These are phyloP conservation scores for Gossypium herbaceum DNA, from an alignment of 345 rosid genomes.

Conservation along the genomic window DNA sequence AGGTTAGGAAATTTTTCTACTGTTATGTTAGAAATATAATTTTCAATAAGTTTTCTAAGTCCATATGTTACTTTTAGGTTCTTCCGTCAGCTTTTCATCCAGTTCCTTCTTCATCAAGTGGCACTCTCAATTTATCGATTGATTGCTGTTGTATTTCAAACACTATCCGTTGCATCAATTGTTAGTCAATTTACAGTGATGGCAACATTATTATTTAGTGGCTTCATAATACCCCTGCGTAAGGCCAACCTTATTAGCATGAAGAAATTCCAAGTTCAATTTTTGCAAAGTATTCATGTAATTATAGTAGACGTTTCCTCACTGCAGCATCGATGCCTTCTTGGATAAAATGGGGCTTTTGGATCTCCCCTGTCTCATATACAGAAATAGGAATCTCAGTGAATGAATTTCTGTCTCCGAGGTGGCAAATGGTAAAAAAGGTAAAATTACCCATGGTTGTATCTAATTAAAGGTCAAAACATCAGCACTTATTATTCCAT, in stretches of 20 bases:
- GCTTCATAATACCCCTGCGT: slow-evolving; percentile 39
- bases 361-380: slow-evolving; percentile 45
- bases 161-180: slow-evolving; percentile 28
- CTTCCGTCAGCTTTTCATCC: slow-evolving; percentile 33
- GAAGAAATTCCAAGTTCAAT: neutral
- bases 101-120: slow-evolving; percentile 35
- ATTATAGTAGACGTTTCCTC: neutral
- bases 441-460: neutral
- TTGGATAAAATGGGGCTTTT: slow-evolving; percentile 48
- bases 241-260: slow-evolving; percentile 9
- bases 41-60: neutral
- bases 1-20: slow-evolving; percentile 24
- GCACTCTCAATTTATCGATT: slow-evolving; percentile 41
- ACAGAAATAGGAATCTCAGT: slow-evolving; percentile 35
- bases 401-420: slow-evolving; percentile 48
- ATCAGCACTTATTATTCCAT: neutral
- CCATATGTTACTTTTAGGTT: slow-evolving; percentile 22
- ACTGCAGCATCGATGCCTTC: slow-evolving; percentile 39
- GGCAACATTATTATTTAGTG: slow-evolving; percentile 31
- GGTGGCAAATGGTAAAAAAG: slow-evolving; percentile 47
- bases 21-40: neutral
- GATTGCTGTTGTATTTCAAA: slow-evolving; percentile 28
- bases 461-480: neutral
- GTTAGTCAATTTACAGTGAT: slow-evolving; percentile 16
- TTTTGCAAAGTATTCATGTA: neutral